Evolutionary conservation across 345 rosid genomes (phyloP).

Genomic region (Cardamine occulta): DNA sequence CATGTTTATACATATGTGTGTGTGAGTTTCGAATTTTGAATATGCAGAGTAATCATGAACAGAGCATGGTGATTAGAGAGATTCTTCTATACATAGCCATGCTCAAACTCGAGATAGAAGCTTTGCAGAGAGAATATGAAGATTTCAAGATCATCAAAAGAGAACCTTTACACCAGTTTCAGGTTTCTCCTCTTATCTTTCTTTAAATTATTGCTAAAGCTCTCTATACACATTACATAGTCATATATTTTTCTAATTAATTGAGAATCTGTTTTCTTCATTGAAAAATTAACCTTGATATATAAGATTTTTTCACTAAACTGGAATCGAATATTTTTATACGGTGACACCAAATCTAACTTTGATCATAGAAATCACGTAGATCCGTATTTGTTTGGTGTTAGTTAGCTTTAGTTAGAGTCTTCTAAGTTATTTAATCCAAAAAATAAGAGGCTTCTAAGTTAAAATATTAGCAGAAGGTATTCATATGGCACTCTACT

Average conservation of each 20-base stretch:
- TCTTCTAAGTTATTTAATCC: neutral
- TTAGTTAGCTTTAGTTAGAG: neutral
- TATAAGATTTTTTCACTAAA: neutral
- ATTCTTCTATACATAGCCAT: constrained; percentile 55
- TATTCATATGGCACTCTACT: neutral
- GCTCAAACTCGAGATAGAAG: constrained; percentile 66
- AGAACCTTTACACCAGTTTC: constrained; percentile 48
- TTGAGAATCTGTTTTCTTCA: neutral
- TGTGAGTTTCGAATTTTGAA: neutral
- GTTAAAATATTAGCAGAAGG: constrained; percentile 2
- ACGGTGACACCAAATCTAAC: neutral
- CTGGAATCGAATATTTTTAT: neutral
- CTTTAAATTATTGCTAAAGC: neutral
- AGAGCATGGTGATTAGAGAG: constrained; percentile 49
- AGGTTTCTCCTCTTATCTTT: constrained; percentile 49
- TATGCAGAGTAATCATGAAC: constrained; percentile 48
- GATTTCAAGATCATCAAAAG: constrained; percentile 51
- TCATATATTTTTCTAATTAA: neutral
- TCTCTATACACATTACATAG: neutral
- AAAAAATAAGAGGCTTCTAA: neutral
- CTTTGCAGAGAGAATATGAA: constrained; percentile 51
- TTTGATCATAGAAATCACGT: constrained; percentile 3
- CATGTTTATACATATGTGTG: neutral
- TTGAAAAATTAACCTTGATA: neutral
- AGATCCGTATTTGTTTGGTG: neutral